phyloP scores from a whole-genome alignment of 768 basidiomycete genomes.

The Pseudohyphozyma bogoriensis region DNA sequence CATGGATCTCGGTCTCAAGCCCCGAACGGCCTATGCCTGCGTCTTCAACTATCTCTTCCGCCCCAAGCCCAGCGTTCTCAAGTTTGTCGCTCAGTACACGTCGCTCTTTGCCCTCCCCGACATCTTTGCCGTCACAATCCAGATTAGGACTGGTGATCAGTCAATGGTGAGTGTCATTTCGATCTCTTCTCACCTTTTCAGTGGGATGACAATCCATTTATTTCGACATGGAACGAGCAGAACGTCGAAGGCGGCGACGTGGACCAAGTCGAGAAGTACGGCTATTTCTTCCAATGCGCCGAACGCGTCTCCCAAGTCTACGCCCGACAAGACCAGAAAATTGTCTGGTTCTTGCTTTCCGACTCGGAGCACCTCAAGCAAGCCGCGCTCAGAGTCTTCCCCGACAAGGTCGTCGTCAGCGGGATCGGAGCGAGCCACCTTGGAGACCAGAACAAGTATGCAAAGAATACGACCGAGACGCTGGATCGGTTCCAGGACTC shows the following conservation, averaged over 20 bases:
- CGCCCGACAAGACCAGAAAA: constrained; percentile 8
- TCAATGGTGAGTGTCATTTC: constrained; percentile 21
- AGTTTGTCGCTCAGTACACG: constrained; percentile 21
- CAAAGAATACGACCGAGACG: no score
- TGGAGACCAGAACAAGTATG: no score
- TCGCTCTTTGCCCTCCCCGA: constrained; percentile 11
- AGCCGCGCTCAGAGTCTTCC: constrained; percentile 11
- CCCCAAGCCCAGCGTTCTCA: constrained; percentile 17
- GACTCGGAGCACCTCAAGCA: constrained; percentile 18
- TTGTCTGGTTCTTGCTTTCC: constrained; percentile 23
- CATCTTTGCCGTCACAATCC: constrained; percentile 21
- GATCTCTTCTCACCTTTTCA: constrained; percentile 18
- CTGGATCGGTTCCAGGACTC: no score
- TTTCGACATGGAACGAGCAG: background rate
- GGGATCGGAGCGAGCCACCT: constrained; percentile 9
- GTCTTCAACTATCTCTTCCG: constrained; percentile 26
- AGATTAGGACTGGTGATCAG: constrained; percentile 20
- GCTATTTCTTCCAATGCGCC: constrained; percentile 24
- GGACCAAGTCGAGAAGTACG: constrained; percentile 17
- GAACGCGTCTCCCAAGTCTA: constrained; percentile 20
- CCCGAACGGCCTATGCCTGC: constrained; percentile 17
- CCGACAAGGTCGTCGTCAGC: constrained; percentile 16
- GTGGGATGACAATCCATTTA: background rate
- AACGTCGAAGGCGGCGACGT: background rate
- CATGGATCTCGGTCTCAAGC: no score